Conservation (phyloP, 2,329 filamentous ascomycete species). For the Fonsecaea monophora region DNA sequence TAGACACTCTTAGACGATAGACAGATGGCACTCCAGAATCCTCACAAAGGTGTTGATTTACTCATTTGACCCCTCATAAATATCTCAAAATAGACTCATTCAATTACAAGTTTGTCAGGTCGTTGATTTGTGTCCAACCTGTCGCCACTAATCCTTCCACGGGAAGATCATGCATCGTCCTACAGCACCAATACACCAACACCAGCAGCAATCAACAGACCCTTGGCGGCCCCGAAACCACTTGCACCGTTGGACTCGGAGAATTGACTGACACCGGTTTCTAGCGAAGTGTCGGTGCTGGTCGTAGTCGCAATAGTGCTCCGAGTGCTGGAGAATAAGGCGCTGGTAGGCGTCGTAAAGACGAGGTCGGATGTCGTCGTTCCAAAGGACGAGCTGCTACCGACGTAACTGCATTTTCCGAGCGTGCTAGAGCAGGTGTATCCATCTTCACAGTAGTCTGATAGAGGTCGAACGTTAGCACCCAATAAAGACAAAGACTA, state of each 20-base stretch:
- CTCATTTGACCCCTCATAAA: not conserved
- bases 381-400: conserved; percentile 6
- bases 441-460: conserved; percentile 27
- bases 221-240: conserved; percentile 3
- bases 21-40: not conserved
- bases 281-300: not conserved
- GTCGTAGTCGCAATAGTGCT: conserved; percentile 4
- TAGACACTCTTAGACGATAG: not conserved
- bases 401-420: conserved; percentile 24
- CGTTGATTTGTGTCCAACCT: not conserved
- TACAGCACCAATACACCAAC: conserved; percentile 29
- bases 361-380: conserved; percentile 9
- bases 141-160: not conserved
- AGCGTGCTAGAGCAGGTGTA: conserved; percentile 25
- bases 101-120: not conserved
- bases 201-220: conserved; percentile 21
- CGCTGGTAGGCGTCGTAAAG: conserved; percentile 11
- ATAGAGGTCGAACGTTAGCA: conserved; percentile 1
- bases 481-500: not conserved
- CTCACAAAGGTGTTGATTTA: not conserved
- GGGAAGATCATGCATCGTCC: not conserved
- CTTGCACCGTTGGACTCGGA: conserved; percentile 5
- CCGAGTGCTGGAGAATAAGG: not conserved
- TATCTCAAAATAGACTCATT: not conserved
- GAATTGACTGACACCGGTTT: not conserved